Evolutionary conservation across 768 basidiomycete species (phyloP).

Genomic region (Hirschioporus abietinus): DNA sequence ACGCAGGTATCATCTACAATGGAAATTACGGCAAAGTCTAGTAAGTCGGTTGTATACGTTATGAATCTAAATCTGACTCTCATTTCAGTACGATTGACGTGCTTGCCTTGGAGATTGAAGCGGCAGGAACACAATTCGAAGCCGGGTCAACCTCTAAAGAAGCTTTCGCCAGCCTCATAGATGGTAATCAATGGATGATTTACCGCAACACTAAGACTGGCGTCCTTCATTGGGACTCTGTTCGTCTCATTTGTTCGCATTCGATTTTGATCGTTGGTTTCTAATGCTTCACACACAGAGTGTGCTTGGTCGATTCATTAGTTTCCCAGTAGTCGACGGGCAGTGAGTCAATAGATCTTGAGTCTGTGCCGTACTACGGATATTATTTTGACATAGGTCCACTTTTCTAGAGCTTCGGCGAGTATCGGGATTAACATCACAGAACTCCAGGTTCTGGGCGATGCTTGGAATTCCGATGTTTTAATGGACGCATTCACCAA

Average conservation of each 20-base stretch:
- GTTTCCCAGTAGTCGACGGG: slow-evolving; percentile 49
- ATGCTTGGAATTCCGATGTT: slow-evolving; percentile 42
- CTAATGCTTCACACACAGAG: slow-evolving; percentile 36
- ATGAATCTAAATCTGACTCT: background rate
- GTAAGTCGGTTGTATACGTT: slow-evolving; percentile 21
- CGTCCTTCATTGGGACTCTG: slow-evolving; percentile 68
- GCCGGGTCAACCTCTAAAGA: slow-evolving; percentile 33
- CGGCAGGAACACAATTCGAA: slow-evolving; percentile 53
- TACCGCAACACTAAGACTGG: slow-evolving; percentile 51
- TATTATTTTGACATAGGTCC: slow-evolving; percentile 1
- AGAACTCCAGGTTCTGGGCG: slow-evolving; percentile 42
- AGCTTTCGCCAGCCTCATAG: slow-evolving; percentile 52
- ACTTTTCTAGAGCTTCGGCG: slow-evolving; percentile 41
- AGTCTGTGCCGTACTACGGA: background rate
- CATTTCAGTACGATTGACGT: slow-evolving; percentile 51
- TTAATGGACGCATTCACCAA: slow-evolving; percentile 34
- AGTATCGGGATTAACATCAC: slow-evolving; percentile 56
- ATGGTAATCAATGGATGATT: slow-evolving; percentile 68
- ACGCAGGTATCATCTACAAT: slow-evolving; percentile 56
- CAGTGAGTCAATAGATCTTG: slow-evolving; percentile 30
- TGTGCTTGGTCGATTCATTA: slow-evolving; percentile 57
- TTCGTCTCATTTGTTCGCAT: slow-evolving; percentile 27
- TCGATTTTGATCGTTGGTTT: background rate
- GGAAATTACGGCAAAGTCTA: slow-evolving; percentile 63
- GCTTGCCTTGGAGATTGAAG: slow-evolving; percentile 54